phyloP scores from a whole-genome alignment of 1,284 basidiomycete genomes.

The Pseudozyma hubeiensis region DNA sequence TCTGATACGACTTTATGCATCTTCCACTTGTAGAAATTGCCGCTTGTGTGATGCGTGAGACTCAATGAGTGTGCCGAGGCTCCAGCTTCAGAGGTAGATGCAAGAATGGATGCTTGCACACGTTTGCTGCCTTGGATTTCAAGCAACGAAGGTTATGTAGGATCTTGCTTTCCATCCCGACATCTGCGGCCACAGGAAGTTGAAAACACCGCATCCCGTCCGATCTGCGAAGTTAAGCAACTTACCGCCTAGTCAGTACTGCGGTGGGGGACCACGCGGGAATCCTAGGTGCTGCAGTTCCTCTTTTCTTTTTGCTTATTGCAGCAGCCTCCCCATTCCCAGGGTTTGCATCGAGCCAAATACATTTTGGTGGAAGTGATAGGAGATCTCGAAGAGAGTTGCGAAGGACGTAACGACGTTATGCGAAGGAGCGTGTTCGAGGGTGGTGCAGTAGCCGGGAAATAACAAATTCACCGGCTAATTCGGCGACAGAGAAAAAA shows the following conservation, averaged over 20 bases:
- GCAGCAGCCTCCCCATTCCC: too few species aligned
- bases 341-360: too few species aligned
- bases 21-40: conserved; percentile 3
- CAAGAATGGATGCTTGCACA: background rate
- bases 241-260: conserved; percentile 84
- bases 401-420: too few species aligned
- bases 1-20: conserved; percentile 38
- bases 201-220: conserved; percentile 84
- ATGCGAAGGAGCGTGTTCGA: too few species aligned
- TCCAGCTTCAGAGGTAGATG: background rate
- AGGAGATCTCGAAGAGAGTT: too few species aligned
- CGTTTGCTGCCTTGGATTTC: too few species aligned
- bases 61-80: background rate
- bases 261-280: conserved; percentile 84
- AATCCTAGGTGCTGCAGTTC: conserved; percentile 83
- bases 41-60: conserved; percentile 1
- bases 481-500: conserved; percentile 22
- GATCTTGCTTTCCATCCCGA: background rate
- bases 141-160: too few species aligned
- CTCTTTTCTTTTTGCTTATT: conserved; percentile 9
- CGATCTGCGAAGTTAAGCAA: conserved; percentile 82
- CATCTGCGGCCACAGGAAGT: conserved; percentile 81
- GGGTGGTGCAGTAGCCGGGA: background rate
- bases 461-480: conserved; percentile 16
- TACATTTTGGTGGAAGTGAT: too few species aligned